Percentiles rank a stretch among this genome's conserved stretches.
These are phyloP conservation scores for Cercospora beticola DNA, from an alignment of 2,329 filamentous ascomycete species.

Conservation along the genomic window DNA sequence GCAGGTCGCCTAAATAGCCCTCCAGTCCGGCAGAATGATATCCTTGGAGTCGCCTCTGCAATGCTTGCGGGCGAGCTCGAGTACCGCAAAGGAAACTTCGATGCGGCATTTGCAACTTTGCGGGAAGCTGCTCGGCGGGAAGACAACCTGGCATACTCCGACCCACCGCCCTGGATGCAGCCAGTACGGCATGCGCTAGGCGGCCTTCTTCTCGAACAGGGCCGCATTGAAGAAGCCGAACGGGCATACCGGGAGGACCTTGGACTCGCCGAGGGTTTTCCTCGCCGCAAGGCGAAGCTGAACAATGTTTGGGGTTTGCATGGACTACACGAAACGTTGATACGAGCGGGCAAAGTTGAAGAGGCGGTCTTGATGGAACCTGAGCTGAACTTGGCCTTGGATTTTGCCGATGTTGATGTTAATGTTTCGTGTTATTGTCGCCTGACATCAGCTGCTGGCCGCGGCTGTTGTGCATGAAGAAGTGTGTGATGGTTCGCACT, in stretches of 20 bases:
- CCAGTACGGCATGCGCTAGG: neutral
- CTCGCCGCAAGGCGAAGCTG: neutral
- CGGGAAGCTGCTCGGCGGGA: neutral
- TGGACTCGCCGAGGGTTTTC: neutral
- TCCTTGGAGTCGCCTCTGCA: neutral
- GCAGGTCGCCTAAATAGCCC: neutral
- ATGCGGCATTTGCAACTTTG: neutral
- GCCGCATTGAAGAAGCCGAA: neutral
- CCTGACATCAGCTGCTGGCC: neutral
- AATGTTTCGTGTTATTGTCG: neutral
- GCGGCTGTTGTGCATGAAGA: neutral
- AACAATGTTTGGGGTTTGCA: neutral
- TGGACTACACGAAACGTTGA: neutral
- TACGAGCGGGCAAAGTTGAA: neutral
- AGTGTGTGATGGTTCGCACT: no score
- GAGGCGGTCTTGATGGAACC: neutral
- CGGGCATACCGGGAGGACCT: neutral
- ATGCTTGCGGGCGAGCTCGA: neutral
- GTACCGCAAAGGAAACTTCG: neutral
- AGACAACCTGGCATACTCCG: neutral
- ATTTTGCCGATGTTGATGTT: neutral
- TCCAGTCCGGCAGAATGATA: neutral
- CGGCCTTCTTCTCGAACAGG: neutral
- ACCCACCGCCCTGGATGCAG: neutral
- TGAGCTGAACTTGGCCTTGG: neutral